Evolutionary conservation across 768 basidiomycete genomes (phyloP).

Genomic region (Boletus fagicola): DNA sequence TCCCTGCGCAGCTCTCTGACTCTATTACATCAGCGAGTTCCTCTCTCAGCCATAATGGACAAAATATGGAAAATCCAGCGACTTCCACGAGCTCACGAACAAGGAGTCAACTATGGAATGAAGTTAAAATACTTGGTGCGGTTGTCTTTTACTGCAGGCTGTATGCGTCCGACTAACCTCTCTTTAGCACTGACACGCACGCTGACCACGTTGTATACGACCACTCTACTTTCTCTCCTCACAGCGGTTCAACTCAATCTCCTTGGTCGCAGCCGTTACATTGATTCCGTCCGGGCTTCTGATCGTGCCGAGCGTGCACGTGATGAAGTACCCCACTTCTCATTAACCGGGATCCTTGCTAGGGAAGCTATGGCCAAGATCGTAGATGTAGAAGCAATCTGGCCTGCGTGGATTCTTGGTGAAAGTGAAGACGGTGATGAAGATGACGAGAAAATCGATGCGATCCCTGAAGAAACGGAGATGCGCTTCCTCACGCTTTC

Average conservation of each 20-base stretch:
- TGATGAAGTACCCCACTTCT: conserved; percentile 37
- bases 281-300: conserved; percentile 60
- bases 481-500: conserved; percentile 79
- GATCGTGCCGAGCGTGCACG: conserved; percentile 57
- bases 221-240: conserved; percentile 81
- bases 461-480: conserved; percentile 67
- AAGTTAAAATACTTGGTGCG: conserved; percentile 80
- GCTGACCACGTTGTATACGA: conserved; percentile 82
- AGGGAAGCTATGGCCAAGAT: conserved; percentile 27
- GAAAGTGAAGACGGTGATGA: conserved; percentile 30
- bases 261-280: conserved; percentile 78
- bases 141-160: conserved; percentile 30
- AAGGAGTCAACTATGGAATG: conserved; percentile 89
- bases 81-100: conserved; percentile 39
- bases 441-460: conserved; percentile 30
- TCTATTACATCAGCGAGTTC: conserved; percentile 42
- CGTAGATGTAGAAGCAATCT: conserved; percentile 27
- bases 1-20: conserved; percentile 35
- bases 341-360: conserved; percentile 24
- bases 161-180: conserved; percentile 3
- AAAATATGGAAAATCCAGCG: conserved; percentile 5
- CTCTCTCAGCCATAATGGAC: conserved; percentile 25
- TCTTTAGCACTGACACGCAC: conserved; percentile 79
- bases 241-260: conserved; percentile 84
- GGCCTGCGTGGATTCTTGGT: conserved; percentile 22